Evolutionary conservation across 495 filamentous ascomycete genomes (phyloP), one percentile per base, ranked within the genome.

Genomic region (Letharia columbiana): DNA sequence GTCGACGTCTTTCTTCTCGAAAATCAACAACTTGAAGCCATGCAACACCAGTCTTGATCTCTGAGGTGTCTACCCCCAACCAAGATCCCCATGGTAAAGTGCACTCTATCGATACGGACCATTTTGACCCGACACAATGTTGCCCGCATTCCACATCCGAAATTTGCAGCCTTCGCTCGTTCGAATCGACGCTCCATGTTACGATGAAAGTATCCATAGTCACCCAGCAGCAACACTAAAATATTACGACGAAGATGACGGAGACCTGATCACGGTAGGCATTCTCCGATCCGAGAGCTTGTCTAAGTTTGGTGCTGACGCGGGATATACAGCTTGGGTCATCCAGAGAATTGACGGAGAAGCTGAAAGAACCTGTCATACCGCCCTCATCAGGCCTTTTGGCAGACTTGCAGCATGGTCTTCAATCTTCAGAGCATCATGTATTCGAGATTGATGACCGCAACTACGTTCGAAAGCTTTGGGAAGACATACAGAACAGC

Each of bases 181-280:
- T 39, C 75, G 74, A 52, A 70, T 83, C 56, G 77, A 77, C 50
- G 68, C 75, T 17, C 68, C 74, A 7, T 76, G 82, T 37, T 85
- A 85, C 62, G 79, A 85, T 68, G 71, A 79, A 37, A 74, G 83
- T 61, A 76, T 81, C 18, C 70, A 68, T 20, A 75, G 68, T 60
- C 72, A 84, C 69, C 82, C 83, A n/a, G 75, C 76, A 42, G 80
- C 82, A 17, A 76, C 74, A 37, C 66, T 85, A 62, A 82, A 75
- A 17, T 85, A 85, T 71, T 40, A 78, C 20, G 83, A 85, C 68
- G 80, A 83, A 45, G 83, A 84, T 67, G 81, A 83, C 68, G 81
- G 37, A 28, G 63, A 82, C 62, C 68, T 78, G 52, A 84, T 85
- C 62, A 83, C 77, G 20, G 83, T 84, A 70, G 74, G 80, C 71